Percentiles rank a stretch among this genome's conserved stretches.
These are phyloP conservation scores for Asterochloris erici DNA, from an alignment of 139 green algal genomes.

Conservation along the genomic window DNA sequence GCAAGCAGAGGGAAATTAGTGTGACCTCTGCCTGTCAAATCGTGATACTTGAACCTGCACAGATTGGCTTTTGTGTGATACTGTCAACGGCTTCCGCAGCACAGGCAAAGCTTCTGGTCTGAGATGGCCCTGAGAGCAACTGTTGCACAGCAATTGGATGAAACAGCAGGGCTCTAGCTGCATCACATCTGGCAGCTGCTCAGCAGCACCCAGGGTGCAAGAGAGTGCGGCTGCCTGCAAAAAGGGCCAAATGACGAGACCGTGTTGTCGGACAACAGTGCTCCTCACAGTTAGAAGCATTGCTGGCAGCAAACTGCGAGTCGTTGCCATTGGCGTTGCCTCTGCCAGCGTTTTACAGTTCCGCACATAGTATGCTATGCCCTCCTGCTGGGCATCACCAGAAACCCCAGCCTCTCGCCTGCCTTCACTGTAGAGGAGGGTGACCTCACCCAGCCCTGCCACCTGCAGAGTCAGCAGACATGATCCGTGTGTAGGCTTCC, in stretches of 20 bases:
- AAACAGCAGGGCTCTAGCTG: too few species aligned
- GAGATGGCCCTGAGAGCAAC: too few species aligned
- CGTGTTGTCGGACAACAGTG: not conserved
- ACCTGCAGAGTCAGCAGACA: not conserved
- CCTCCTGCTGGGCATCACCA: conserved; percentile 7
- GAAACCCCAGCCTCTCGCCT: not conserved
- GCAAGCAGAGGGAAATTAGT: too few species aligned
- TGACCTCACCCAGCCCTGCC: not conserved
- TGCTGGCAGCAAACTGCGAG: not conserved
- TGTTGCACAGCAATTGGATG: too few species aligned
- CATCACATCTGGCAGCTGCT: too few species aligned
- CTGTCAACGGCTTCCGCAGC: too few species aligned
- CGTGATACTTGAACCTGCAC: too few species aligned
- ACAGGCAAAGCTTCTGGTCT: too few species aligned
- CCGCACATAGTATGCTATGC: not conserved
- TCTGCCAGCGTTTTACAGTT: not conserved
- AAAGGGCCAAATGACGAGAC: not conserved
- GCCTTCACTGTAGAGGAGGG: not conserved
- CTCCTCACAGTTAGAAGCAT: not conserved
- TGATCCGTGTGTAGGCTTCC: not conserved
- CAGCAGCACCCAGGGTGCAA: not conserved
- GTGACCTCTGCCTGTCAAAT: too few species aligned
- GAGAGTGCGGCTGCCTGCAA: not conserved
- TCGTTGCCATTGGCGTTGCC: not conserved
- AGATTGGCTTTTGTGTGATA: too few species aligned